Base-by-base conservation (phyloP, 2,329 filamentous ascomycete species). In the Cordyceps cateniannulata region DNA sequence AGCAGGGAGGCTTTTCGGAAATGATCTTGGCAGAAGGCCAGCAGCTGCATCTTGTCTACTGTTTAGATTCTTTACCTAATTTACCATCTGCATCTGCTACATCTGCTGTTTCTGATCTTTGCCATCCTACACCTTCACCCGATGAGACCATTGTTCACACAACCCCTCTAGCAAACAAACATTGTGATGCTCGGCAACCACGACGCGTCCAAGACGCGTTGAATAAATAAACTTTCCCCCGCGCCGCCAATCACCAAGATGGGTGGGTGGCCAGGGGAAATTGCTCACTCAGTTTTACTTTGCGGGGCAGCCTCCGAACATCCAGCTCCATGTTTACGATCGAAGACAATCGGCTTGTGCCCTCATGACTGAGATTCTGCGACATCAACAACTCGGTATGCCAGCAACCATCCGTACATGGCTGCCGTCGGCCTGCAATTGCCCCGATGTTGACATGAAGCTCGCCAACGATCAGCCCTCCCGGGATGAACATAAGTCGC, bases 181-280 rank as follows among this genome's bases (percentile, higher is more conserved):
- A 29, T 29, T 8, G 27, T 29, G 9, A 35, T 14, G 10, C 32
- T 12, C 1, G 32, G 32, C 32, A 35, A 35, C 27, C 27, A 29
- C 5, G 27, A 29, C 27, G 27, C 8, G 27, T 29, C 8, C 27
- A 29, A 29, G 5, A 29, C 27, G 8, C 27, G 44, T 25, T 6
- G 14, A 1, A 3, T 5, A 47, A 49, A 49, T 44, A 51, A 45
- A 50, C 47, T 51, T 50, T 51, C 9, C 25, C 29, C 54, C 55
- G 24, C 48, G 47, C 24, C 56, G 49, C 48, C 27, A 59, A 44
- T 51, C 35, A 44, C 35, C n/a, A 45, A 40, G 45, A 59, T 52
- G 48, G 27, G 56, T 51, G 38, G 56, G 35, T 16, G 12, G 20
- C 56, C 18, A 50, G 44, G 40, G 48, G 48, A 59, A 59, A 59